Evolutionary conservation across 805 yeast genomes (phyloP), one percentile per base, ranked within the genome.

Genomic region (Candida hungchunana): DNA sequence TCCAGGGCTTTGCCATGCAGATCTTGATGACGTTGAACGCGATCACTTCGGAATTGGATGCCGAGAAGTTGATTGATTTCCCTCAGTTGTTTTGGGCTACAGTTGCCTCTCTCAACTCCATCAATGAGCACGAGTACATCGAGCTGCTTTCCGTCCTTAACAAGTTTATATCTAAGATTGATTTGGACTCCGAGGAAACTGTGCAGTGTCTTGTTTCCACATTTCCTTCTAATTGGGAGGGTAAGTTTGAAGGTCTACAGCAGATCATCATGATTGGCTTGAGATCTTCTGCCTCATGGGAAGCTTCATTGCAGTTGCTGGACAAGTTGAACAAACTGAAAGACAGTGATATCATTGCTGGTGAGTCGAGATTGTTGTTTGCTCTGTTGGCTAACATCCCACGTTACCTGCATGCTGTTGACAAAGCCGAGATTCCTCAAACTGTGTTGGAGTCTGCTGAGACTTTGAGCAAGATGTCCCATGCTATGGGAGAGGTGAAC

Each of bases 1-100:
- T 93, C 25, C 97, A 90, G 60, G 96, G 96, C 1, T 94, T 94
- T 60, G 81, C 97, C 0, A 85, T 93, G 89, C 98, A 93, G 60
- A 93, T 93, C 36, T 63, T 93, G 44, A 90, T 93, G 97, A 90
- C 98, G 0, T 60, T 93, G 50, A 88, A 90, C 62, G 95, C 97
- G 0, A 79, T 88, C 11, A 84, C 90, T 2, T 93, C 95, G 0
- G 95, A 87, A 51, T 62, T 88, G 29, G 84, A 80, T 47, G 72
- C 90, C 7, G 83, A 77, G 25, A 81, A 83, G 46, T 63, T 93
- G 42, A 80, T 85, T 37, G 83, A 85, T 45, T 87, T 82, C 58
- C 97, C 98, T 1, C 97, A 89, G 54, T 63, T 94, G 26, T 93
- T 90, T 55, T 93, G 99, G 99, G 82, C 89, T 0, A 76, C 89